A percentile compares a stretch with the other conserved stretches of the same genome.
Conservation (phyloP, 2,329 filamentous ascomycete genomes). For the Exophiala sp. region DNA sequence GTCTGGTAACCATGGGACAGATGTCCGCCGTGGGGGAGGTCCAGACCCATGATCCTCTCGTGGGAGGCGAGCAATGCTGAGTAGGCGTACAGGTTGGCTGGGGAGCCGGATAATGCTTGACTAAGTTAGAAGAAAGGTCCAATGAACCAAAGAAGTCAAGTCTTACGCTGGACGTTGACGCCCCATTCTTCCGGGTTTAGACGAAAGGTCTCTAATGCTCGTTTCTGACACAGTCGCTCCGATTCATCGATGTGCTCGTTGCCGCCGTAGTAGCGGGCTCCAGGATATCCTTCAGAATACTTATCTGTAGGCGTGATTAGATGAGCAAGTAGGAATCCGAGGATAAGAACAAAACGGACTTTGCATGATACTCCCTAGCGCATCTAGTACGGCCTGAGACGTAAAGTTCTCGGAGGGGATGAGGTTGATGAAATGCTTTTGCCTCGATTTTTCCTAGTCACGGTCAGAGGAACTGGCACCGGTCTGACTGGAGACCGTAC, state of each 20-base stretch:
- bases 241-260: constrained; percentile 98
- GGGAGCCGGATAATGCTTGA: constrained; percentile 68
- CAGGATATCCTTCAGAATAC: constrained; percentile 98
- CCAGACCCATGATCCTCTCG: constrained; percentile 93
- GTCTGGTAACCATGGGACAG: constrained; percentile 97
- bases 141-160: neutral
- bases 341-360: constrained; percentile 38
- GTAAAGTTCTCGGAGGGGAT: constrained; percentile 99
- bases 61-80: constrained; percentile 89
- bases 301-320: constrained; percentile 55
- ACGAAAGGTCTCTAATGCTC: constrained; percentile 86
- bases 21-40: constrained; percentile 93
- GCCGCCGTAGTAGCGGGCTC: constrained; percentile 96
- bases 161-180: constrained; percentile 84
- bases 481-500: neutral
- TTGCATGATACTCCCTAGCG: constrained; percentile 87
- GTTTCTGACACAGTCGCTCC: constrained; percentile 88
- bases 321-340: neutral
- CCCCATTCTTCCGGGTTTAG: constrained; percentile 87
- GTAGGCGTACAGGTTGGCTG: constrained; percentile 97
- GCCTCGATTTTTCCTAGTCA: constrained; percentile 54
- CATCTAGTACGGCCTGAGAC: constrained; percentile 95
- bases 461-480: constrained; percentile 3
- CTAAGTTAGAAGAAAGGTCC: constrained; percentile 10
- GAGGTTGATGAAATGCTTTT: constrained; percentile 96